phyloP scores from a whole-genome alignment of 176 grass and related monocot species.

The Avena eriantha region DNA sequence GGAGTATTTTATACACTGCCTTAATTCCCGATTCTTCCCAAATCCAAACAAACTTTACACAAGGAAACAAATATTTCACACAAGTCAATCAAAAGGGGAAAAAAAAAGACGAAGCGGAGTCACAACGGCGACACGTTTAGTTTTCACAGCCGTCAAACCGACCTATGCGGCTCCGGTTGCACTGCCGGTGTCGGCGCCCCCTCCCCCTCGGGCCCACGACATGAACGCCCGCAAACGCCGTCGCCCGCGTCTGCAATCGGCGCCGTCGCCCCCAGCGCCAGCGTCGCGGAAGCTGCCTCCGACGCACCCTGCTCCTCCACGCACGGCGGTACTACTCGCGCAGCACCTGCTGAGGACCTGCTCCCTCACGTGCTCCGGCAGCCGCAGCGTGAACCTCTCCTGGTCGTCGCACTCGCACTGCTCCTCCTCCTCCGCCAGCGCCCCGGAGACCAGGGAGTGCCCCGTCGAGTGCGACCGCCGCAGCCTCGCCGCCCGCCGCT shows the following conservation, averaged over 20 bases:
- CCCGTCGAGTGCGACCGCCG: slow-evolving; percentile 63
- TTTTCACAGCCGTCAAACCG: background rate
- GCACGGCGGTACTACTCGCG: slow-evolving; percentile 32
- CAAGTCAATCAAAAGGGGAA: too few species aligned
- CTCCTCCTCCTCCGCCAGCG: background rate
- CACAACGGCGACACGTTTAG: too few species aligned
- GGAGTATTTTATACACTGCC: background rate
- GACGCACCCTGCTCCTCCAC: background rate
- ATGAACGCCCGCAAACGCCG: slow-evolving; percentile 49
- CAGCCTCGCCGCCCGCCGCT: slow-evolving; percentile 47
- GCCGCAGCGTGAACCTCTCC: slow-evolving; percentile 78
- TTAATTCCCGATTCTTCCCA: too few species aligned
- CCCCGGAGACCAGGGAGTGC: slow-evolving; percentile 34
- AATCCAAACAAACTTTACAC: too few species aligned
- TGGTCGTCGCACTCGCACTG: slow-evolving; percentile 37
- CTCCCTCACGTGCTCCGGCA: slow-evolving; percentile 65
- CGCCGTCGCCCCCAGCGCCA: slow-evolving; percentile 29
- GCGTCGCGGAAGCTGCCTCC: slow-evolving; percentile 52
- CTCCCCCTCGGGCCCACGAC: slow-evolving; percentile 44
- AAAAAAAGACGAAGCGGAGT: too few species aligned
- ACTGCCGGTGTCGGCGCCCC: background rate
- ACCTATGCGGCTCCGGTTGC: background rate
- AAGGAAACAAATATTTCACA: too few species aligned
- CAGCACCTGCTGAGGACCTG: slow-evolving; percentile 54
- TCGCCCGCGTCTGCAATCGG: slow-evolving; percentile 57